phyloP scores from a whole-genome alignment of 2,329 filamentous ascomycete genomes.

The Catunica adiposa region DNA sequence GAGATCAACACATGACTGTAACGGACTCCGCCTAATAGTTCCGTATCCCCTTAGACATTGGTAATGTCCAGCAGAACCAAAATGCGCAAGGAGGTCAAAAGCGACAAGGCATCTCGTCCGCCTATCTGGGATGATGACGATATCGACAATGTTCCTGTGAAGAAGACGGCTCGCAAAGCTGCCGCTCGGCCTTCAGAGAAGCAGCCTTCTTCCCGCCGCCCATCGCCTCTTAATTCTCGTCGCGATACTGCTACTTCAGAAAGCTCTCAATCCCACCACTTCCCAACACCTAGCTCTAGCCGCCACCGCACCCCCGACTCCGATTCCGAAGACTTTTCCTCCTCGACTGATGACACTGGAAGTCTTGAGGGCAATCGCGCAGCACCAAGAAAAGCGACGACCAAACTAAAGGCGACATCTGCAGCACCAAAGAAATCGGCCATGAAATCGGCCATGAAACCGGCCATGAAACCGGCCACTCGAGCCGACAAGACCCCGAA shows the following conservation, averaged over 20 bases:
- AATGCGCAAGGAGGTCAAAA: conserved; percentile 3
- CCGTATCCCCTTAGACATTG: not conserved
- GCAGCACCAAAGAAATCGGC: not conserved
- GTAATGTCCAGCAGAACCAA: not conserved
- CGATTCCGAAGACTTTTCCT: conserved; percentile 4
- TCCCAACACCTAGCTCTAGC: conserved; percentile 12
- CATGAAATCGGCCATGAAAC: not conserved
- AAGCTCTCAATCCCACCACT: conserved; percentile 9
- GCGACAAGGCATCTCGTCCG: conserved; percentile 4
- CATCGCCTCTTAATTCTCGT: conserved; percentile 10
- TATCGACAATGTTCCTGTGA: not conserved
- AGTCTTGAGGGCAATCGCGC: not conserved
- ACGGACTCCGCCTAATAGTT: no score
- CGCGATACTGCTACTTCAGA: conserved; percentile 7
- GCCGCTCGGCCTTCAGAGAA: conserved; percentile 4
- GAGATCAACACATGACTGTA: no score
- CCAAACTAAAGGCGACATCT: not conserved
- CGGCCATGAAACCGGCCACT: not conserved
- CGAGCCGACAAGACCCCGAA: not conserved
- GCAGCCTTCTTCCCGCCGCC: not conserved
- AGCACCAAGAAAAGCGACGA: not conserved
- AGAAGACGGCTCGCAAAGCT: conserved; percentile 3
- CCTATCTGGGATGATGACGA: conserved; percentile 6
- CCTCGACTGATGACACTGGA: conserved; percentile 5
- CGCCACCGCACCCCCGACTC: conserved; percentile 12